Evolutionary conservation across 2,329 filamentous ascomycete genomes (phyloP).

Genomic region (Fusarium sp.): DNA sequence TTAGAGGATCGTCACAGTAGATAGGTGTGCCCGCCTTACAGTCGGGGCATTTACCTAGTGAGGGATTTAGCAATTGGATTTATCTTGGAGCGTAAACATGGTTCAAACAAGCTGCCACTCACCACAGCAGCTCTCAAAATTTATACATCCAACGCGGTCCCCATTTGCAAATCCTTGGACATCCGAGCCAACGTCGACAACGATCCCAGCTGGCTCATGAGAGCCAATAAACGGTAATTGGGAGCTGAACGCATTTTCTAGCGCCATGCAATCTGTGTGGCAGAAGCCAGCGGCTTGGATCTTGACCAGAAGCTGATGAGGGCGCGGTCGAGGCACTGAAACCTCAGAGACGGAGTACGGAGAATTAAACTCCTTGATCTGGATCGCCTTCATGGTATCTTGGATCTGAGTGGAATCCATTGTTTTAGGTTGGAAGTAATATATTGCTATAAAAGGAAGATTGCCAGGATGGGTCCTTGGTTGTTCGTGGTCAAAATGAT

Average conservation of each 20-base stretch:
- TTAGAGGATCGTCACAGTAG: slow-evolving; percentile 9
- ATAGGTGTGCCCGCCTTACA: not conserved
- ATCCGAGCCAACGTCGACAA: slow-evolving; percentile 3
- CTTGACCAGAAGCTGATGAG: not conserved
- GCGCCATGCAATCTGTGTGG: slow-evolving; percentile 21
- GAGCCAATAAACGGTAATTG: not conserved
- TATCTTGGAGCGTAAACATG: too few species aligned
- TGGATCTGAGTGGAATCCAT: not conserved
- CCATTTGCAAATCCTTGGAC: not conserved
- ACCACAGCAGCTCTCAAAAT: slow-evolving; percentile 25
- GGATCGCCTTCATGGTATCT: not conserved
- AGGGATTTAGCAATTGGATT: not conserved
- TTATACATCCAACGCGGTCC: slow-evolving; percentile 20
- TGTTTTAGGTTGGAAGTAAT: not conserved
- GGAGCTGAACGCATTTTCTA: not conserved
- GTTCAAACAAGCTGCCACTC: accelerated
- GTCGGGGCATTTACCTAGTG: not conserved
- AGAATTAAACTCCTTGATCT: not conserved
- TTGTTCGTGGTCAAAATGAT: not conserved
- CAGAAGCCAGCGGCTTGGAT: slow-evolving; percentile 18
- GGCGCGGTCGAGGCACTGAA: not conserved
- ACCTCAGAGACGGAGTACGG: not conserved
- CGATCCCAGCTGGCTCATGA: slow-evolving; percentile 11
- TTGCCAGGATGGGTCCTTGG: not conserved
- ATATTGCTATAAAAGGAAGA: not conserved